Evolutionary conservation across 768 basidiomycete genomes (phyloP).

Genomic region (Daedaleopsis nitida): DNA sequence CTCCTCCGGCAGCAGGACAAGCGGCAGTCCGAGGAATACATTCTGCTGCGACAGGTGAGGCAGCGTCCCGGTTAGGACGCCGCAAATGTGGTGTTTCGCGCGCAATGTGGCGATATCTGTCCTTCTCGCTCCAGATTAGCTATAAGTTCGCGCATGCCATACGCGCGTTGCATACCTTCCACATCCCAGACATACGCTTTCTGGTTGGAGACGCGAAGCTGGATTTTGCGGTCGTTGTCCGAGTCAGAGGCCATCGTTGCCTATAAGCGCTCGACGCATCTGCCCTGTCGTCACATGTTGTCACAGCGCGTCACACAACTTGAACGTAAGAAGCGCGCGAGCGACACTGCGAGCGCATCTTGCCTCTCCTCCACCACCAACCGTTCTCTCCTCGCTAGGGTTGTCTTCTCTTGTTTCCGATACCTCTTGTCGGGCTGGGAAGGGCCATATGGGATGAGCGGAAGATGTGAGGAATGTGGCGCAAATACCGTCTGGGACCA

Average conservation of each 20-base stretch:
- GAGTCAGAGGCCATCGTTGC: conserved; percentile 20
- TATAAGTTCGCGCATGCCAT: neutral
- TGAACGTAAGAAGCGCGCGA: neutral
- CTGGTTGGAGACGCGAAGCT: conserved; percentile 74
- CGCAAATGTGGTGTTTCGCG: conserved; percentile 79
- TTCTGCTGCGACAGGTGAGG: conserved; percentile 97
- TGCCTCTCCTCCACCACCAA: conserved; percentile 10
- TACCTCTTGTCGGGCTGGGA: neutral
- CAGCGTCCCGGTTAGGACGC: conserved; percentile 85
- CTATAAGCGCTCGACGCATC: conserved; percentile 3
- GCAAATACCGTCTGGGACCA: conserved; percentile 56
- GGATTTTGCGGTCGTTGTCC: conserved; percentile 35
- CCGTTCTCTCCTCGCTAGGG: neutral
- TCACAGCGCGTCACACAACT: conserved; percentile 4
- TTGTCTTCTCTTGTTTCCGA: neutral
- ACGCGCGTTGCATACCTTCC: conserved; percentile 51
- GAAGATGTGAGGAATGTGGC: conserved; percentile 56
- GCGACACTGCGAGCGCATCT: neutral
- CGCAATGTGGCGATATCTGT: conserved; percentile 82
- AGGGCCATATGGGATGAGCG: conserved; percentile 26
- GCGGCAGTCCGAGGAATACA: conserved; percentile 90
- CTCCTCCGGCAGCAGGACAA: conserved; percentile 89
- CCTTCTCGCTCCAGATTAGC: conserved; percentile 15
- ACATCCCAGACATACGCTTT: conserved; percentile 89
- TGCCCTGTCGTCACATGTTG: conserved; percentile 5